Base-by-base conservation (phyloP, 2,329 filamentous ascomycete genomes). In the Neurospora sp. region DNA sequence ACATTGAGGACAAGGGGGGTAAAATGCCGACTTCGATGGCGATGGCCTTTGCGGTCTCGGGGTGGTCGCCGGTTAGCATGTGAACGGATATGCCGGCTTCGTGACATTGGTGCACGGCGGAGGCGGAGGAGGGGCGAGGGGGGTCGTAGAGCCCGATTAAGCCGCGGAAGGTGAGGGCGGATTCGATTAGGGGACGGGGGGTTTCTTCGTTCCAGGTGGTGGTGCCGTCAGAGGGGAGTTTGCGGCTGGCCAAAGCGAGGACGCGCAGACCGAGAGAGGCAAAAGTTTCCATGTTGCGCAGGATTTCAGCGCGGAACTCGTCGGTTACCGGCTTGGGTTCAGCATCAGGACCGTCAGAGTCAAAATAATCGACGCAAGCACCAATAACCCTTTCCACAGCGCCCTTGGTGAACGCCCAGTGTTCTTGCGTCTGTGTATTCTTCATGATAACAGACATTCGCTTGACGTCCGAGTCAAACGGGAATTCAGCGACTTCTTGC, bases 391-490 rank as follows among this genome's bases (percentile, higher is more conserved):
- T 82, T 76, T 89, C 87, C 8, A 86, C 81, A 0, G 87, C 87
- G 62, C 87, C 87, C 76, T 89, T 89, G 76, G 85, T 85, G 17
- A 82, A 79, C 8, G 77, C 76, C 37, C 80, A 79, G 65, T 77
- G 78, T 10, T 79, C 78, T 40, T 75, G 74, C 8, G 77, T 76
- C 77, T 89, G 91, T 19, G 40, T 80, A 6, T 78, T 77, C 15
- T 86, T 83, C 80, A 91, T 92, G 39, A 92, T 85, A 66, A 92
- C 89, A 57, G 88, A 90, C 90, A 92, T 92, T 71, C 89, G 87
- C 81, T 92, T 92, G 77, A 90, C 86, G 67, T 87, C 87, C 0
- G 89, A 92, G 77, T 92, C 90, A 75, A 92, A 93, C 1, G 90
- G 89, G 68, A 90, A 89, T 75, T 92, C 91, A 1, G 87, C 85